Conservation (phyloP, 2,329 filamentous ascomycete species). For the Hymenoscyphus repandus region DNA sequence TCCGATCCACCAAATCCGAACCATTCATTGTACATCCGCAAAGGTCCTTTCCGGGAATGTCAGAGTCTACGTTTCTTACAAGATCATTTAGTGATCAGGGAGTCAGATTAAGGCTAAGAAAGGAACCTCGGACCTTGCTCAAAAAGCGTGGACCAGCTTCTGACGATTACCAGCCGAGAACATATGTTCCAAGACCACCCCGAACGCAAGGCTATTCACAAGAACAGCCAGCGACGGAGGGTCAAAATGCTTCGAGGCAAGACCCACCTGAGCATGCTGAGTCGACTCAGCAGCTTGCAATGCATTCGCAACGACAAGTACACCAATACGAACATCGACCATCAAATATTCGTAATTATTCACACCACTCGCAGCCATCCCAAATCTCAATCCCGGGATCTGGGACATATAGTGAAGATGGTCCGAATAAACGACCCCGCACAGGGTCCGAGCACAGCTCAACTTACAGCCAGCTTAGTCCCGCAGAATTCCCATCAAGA, state of each 20-base stretch:
- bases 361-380: slow-evolving; percentile 18
- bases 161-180: slow-evolving; percentile 29
- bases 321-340: slow-evolving; percentile 12
- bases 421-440: slow-evolving; percentile 17
- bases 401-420: slow-evolving; percentile 15
- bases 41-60: slow-evolving; percentile 74
- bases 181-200: slow-evolving; percentile 16
- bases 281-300: slow-evolving; percentile 8
- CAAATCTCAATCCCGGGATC: slow-evolving; percentile 9
- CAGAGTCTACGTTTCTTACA: slow-evolving; percentile 75
- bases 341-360: slow-evolving; percentile 12
- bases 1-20: slow-evolving; percentile 48
- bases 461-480: slow-evolving; percentile 15
- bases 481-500: slow-evolving; percentile 9
- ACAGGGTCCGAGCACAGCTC: slow-evolving; percentile 19
- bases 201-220: slow-evolving; percentile 6
- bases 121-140: slow-evolving; percentile 61
- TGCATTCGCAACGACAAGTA: slow-evolving; percentile 2
- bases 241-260: slow-evolving; percentile 9
- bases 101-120: slow-evolving; percentile 74
- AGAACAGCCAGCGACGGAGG: slow-evolving; percentile 10
- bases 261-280: slow-evolving; percentile 9
- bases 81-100: slow-evolving; percentile 83
- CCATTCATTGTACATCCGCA: slow-evolving; percentile 60
- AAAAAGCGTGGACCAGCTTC: slow-evolving; percentile 29